Evolutionary conservation across 352 stramenopile species (phyloP), one percentile per base, ranked within the genome.

Genomic region (Phytopythium mirpurense): DNA sequence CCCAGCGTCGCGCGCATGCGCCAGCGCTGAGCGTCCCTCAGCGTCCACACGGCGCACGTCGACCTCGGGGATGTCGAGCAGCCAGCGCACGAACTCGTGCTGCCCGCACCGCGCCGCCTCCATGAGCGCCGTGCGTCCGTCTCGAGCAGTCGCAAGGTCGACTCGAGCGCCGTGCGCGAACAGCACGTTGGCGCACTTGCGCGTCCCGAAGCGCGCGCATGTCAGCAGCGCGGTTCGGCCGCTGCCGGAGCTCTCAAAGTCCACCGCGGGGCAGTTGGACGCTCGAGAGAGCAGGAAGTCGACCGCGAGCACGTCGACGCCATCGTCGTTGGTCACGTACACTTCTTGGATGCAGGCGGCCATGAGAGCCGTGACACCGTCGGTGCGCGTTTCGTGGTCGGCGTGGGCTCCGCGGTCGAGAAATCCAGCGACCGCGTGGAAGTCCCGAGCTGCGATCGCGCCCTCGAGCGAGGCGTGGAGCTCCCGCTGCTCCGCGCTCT

Each of bases 361-460:
- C 65, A 80, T 79, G 5, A 90, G 59, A 2, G 64, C 62, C 6
- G 79, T 78, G 23, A 77, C 24, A 2, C 60, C 79, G 5, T 56
- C 63, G 9, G 34, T 14, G 19, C 35, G 57, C 2, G 82, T 90
- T 45, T 86, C 80, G 26, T 86, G 82, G 54, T 93, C 82, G 8
- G 76, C 70, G 32, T 80, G 87, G 4, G 79, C 79, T 7, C 80
- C 76, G 8, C 67, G 58, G 43, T 88, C 76, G n/a, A 90, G 57
- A 18, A 86, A 38, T 7, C 35, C n/a, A 0, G 65, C 61, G 5
- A 75, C 57, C 0, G 12, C 46, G 15, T 53, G 10, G 48, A 88
- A 93, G 54, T 81, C 68, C 0, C 67, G 66, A 5, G 27, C 52
- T 2, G 74, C 19, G 42, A 93, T 88, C 0, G 72, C 63, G 12